Evolutionary conservation across 495 filamentous ascomycete species (phyloP).

Genomic region (Penicillium simplicissimum): DNA sequence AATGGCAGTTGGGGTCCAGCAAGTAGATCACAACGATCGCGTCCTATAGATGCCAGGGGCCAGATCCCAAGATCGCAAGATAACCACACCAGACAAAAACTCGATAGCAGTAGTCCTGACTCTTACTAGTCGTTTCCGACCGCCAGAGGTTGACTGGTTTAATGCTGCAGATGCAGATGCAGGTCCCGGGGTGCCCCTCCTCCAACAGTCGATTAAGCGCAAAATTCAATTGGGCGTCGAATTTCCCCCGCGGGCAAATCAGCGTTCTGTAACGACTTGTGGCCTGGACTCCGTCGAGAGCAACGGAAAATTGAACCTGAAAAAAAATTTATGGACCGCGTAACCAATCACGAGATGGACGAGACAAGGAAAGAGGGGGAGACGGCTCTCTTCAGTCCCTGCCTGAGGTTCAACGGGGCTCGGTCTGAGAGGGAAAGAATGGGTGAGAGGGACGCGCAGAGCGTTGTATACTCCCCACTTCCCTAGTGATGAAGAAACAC

Average conservation of each 20-base stretch:
- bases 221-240: slow-evolving; percentile 27
- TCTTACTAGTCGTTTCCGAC: slow-evolving; percentile 5
- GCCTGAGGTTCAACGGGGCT: not conserved
- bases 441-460: not conserved
- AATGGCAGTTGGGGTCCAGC: not conserved
- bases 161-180: slow-evolving; percentile 9
- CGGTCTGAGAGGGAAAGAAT: not conserved
- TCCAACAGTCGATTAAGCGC: slow-evolving; percentile 11
- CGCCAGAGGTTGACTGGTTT: not conserved
- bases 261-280: slow-evolving; percentile 11
- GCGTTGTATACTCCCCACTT: not conserved
- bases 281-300: not conserved
- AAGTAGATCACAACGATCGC: not conserved
- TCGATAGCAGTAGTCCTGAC: slow-evolving; percentile 1
- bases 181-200: slow-evolving; percentile 1
- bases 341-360: not conserved
- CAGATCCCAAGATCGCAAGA: not conserved
- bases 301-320: slow-evolving; percentile 8
- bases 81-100: not conserved
- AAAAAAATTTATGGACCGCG: slow-evolving; percentile 3
- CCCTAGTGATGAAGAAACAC: not conserved
- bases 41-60: not conserved
- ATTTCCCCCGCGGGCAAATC: slow-evolving; percentile 23
- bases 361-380: not conserved
- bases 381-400: not conserved